Evolutionary conservation across 148 eudicot species (phyloP).

Genomic region (Heliamphora exappendiculata): DNA sequence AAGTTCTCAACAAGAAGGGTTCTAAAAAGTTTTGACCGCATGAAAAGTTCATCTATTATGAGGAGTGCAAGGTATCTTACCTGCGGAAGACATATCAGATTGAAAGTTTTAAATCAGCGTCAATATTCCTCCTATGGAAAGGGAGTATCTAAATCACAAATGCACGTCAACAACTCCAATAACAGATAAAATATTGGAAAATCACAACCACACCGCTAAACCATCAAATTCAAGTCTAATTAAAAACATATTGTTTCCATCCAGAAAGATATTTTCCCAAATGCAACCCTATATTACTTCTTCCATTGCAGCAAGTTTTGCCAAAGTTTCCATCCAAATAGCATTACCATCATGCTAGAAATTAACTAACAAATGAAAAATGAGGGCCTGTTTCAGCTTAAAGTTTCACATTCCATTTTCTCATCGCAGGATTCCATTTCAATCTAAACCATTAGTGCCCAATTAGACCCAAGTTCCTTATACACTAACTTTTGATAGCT

Average conservation of each 20-base stretch:
- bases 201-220: background rate
- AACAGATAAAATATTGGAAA: constrained; percentile 3
- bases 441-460: background rate
- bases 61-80: constrained; percentile 74
- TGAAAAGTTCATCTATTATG: constrained; percentile 82
- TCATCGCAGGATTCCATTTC: background rate
- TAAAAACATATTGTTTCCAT: background rate
- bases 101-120: background rate
- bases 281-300: background rate
- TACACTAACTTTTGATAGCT: background rate
- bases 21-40: constrained; percentile 92
- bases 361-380: background rate
- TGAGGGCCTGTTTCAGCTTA: background rate
- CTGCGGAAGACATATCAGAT: constrained; percentile 29
- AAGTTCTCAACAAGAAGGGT: constrained; percentile 60
- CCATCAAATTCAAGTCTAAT: background rate
- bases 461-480: background rate
- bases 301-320: background rate
- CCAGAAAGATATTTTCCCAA: background rate
- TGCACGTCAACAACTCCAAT: background rate
- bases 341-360: background rate
- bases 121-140: background rate
- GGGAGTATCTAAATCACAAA: background rate
- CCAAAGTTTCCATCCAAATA: background rate
- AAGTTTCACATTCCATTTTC: background rate